Evolutionary conservation across 495 filamentous ascomycete genomes (phyloP), one percentile per base, ranked within the genome.

Genomic region (Lepraria neglecta): DNA sequence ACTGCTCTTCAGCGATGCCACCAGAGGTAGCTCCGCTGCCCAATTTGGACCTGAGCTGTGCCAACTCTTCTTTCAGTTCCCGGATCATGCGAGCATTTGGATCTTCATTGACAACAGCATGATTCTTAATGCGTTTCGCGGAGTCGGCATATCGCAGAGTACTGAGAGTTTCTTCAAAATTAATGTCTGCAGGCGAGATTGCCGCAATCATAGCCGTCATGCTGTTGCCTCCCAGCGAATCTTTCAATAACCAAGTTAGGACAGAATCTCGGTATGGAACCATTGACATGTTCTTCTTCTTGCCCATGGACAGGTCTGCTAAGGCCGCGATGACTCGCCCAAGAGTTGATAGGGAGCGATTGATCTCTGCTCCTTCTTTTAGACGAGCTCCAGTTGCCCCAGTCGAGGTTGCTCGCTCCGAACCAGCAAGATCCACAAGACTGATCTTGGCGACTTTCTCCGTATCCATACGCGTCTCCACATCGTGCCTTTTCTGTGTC

Each of bases 131-230:
- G 65, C 94, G 84, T 75, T 99, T 99, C 27, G 94, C 94, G 7
- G 90, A 96, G 72, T 99, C 94, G 50, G 94, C 94, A 75, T 99
- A 99, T 61, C 94, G 85, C 12, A 99, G 78, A 12, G 94, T 99
- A 72, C 91, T 90, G 7, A 99, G 78, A 14, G 94, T 97, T 72
- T 99, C 94, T 66, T 99, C 94, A 68, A 92, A 99, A 74, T 99
- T 99, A 78, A 99, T 97, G 75, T 99, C 94, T 58, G 94, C 94
- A 5, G 94, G 94, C 58, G 91, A 96, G 69, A 98, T 97, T 43
- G 94, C 94, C 51, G 94, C 94, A 76, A 98, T 98, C 94, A 98
- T 98, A 51, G 94, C 95, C 21, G 94, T 98, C 88, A 98, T 92
- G 69, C 94, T 97, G 75, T 99, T 99, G 60, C 95, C 95, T 70